These are phyloP conservation scores for Amaranthus palmeri DNA, from an alignment of 148 eudicot genomes.

Conservation along the genomic window DNA sequence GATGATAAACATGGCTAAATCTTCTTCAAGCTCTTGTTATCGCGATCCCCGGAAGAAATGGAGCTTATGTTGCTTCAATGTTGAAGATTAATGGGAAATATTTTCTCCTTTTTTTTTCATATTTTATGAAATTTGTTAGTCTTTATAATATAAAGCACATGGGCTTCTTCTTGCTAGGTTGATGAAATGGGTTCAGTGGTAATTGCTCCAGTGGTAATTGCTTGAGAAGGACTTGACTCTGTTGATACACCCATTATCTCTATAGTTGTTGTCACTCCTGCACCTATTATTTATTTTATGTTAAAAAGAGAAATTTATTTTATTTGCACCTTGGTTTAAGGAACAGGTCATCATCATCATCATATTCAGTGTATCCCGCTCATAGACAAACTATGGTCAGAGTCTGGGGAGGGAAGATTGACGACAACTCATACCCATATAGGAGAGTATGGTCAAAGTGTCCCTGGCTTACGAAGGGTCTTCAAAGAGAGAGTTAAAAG, in stretches of 20 bases:
- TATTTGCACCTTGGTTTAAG: no score
- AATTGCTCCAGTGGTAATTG: constrained; percentile 19
- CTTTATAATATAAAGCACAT: constrained; percentile 9
- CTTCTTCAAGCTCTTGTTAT: constrained; percentile 7
- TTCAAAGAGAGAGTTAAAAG: no score
- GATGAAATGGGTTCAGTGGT: constrained; percentile 36
- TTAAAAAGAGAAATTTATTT: neutral
- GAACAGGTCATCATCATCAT: no score
- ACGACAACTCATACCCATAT: no score
- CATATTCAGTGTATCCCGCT: no score
- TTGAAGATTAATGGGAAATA: neutral
- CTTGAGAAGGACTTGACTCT: constrained; percentile 34
- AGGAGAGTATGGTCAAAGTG: no score
- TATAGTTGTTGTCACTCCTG: constrained; percentile 25
- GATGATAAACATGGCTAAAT: constrained; percentile 13
- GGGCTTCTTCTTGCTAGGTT: constrained; percentile 14
- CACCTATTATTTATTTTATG: constrained; percentile 1
- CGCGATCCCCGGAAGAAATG: neutral
- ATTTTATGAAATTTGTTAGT: constrained; percentile 28
- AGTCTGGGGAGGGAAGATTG: no score
- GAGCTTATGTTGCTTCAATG: no score
- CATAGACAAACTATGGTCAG: no score
- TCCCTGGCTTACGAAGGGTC: no score
- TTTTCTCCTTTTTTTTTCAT: neutral
- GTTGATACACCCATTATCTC: constrained; percentile 20